These are phyloP conservation scores for Aureobasidium vineae DNA, from an alignment of 2,329 filamentous ascomycete genomes.

Conservation along the genomic window DNA sequence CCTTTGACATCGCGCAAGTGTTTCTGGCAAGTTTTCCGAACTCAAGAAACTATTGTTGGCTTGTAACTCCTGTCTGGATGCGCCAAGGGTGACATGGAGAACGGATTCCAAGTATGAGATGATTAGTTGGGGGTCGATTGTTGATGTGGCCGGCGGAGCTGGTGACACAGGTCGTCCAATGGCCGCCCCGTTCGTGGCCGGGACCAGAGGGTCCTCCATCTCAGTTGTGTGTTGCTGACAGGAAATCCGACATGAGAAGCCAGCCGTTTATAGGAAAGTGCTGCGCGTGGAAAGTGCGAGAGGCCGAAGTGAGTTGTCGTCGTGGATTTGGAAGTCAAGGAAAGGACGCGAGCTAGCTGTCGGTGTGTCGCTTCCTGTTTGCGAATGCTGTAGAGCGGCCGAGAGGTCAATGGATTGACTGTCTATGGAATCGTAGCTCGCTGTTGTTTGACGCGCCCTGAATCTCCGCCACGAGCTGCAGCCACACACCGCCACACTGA, in stretches of 20 bases:
- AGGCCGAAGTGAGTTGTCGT: background rate
- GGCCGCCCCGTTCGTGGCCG: slow-evolving; percentile 38
- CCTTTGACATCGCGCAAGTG: slow-evolving; percentile 78
- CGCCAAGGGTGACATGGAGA: slow-evolving; percentile 50
- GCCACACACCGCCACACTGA: slow-evolving; percentile 13
- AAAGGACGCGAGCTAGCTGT: background rate
- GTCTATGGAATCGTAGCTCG: slow-evolving; percentile 4
- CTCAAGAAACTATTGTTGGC: slow-evolving; percentile 80
- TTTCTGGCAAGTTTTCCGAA: slow-evolving; percentile 68
- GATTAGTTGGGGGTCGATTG: slow-evolving; percentile 49
- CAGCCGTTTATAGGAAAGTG: background rate
- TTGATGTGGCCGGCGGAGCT: slow-evolving; percentile 29
- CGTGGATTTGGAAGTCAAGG: background rate
- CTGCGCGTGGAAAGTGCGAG: slow-evolving; percentile 16
- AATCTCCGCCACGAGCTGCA: slow-evolving; percentile 4
- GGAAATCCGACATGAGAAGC: slow-evolving; percentile 17
- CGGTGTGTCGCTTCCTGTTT: background rate
- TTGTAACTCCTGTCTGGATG: slow-evolving; percentile 72
- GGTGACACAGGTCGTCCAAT: slow-evolving; percentile 36
- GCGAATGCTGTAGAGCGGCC: background rate
- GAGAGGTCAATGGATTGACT: slow-evolving; percentile 1
- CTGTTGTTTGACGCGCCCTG: slow-evolving; percentile 14
- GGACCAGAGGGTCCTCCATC: slow-evolving; percentile 43
- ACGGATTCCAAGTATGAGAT: slow-evolving; percentile 51
- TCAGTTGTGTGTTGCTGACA: slow-evolving; percentile 4